Percentiles rank a stretch among this genome's conserved stretches.
Evolutionary conservation across 768 basidiomycete species (phyloP).

Genomic region (Serendipita sp.): DNA sequence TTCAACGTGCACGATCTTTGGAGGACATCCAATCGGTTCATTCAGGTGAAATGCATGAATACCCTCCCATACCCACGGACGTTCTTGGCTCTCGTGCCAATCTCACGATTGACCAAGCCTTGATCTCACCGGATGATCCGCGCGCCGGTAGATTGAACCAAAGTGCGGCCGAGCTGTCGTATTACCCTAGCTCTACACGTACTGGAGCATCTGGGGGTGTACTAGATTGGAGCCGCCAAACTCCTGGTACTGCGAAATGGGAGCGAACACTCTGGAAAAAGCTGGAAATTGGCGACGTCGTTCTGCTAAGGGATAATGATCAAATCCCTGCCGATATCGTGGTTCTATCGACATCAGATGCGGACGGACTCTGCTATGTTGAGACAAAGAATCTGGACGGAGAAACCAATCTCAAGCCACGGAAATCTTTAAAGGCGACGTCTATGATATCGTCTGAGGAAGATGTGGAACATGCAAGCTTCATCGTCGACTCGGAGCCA

Average conservation of each 20-base stretch:
- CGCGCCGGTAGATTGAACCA: constrained; percentile 6
- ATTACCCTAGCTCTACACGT: constrained; percentile 12
- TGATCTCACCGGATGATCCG: constrained; percentile 20
- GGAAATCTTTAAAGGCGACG: constrained; percentile 61
- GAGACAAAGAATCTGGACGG: constrained; percentile 98
- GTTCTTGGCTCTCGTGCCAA: constrained; percentile 26
- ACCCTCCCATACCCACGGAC: constrained; percentile 19
- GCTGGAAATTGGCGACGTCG: constrained; percentile 91
- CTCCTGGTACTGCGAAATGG: constrained; percentile 65
- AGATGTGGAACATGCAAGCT: constrained; percentile 73
- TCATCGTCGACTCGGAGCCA: constrained; percentile 82
- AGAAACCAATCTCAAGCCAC: constrained; percentile 89
- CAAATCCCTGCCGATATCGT: constrained; percentile 94
- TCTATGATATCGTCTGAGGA: constrained; percentile 65
- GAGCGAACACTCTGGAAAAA: constrained; percentile 98
- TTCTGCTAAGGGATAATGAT: constrained; percentile 80
- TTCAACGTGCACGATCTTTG: constrained; percentile 28
- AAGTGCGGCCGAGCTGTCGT: constrained; percentile 4
- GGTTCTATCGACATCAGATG: constrained; percentile 79
- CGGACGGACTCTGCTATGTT: constrained; percentile 83
- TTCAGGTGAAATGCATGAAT: constrained; percentile 13
- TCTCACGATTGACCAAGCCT: constrained; percentile 32
- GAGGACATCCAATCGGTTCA: constrained; percentile 57
- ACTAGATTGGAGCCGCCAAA: constrained; percentile 59
- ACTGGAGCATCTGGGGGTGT: constrained; percentile 50